Evolutionary conservation across 2,329 filamentous ascomycete genomes (phyloP).

Genomic region (Pestalotiopsis sp.): DNA sequence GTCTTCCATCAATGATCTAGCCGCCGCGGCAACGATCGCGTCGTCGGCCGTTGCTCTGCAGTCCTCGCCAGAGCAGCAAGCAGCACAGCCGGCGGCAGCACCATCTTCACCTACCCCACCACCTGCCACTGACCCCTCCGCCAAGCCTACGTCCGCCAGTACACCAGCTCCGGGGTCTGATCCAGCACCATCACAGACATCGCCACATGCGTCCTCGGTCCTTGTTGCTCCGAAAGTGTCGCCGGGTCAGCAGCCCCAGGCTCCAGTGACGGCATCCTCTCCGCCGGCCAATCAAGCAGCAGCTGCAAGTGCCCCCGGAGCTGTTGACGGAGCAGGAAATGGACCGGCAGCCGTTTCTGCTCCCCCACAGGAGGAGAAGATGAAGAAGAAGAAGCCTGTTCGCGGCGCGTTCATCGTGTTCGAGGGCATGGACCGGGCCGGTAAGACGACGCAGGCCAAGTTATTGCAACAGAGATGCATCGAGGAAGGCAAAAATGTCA

Average conservation of each 20-base stretch:
- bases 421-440: slow-evolving; percentile 86
- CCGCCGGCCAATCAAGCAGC: background rate
- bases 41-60: slow-evolving; percentile 34
- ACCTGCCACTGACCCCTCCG: background rate
- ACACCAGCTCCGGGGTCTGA: slow-evolving; percentile 5
- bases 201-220: slow-evolving; percentile 3
- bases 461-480: slow-evolving; percentile 59
- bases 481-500: slow-evolving; percentile 47
- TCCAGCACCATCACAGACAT: background rate
- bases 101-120: slow-evolving; percentile 16
- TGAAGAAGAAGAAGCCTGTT: slow-evolving; percentile 24
- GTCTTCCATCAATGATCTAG: slow-evolving; percentile 52
- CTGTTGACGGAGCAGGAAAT: slow-evolving; percentile 7
- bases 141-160: background rate
- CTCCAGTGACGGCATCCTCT: slow-evolving; percentile 19
- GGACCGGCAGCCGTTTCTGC: background rate
- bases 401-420: slow-evolving; percentile 79
- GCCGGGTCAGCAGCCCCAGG: slow-evolving; percentile 23
- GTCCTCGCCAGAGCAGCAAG: slow-evolving; percentile 19
- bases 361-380: slow-evolving; percentile 4
- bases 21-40: slow-evolving; percentile 46
- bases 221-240: slow-evolving; percentile 24
- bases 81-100: slow-evolving; percentile 15
- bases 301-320: slow-evolving; percentile 4
- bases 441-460: slow-evolving; percentile 88